Conservation (phyloP, 176 grass and related monocot genomes). For the Avena eriantha region DNA sequence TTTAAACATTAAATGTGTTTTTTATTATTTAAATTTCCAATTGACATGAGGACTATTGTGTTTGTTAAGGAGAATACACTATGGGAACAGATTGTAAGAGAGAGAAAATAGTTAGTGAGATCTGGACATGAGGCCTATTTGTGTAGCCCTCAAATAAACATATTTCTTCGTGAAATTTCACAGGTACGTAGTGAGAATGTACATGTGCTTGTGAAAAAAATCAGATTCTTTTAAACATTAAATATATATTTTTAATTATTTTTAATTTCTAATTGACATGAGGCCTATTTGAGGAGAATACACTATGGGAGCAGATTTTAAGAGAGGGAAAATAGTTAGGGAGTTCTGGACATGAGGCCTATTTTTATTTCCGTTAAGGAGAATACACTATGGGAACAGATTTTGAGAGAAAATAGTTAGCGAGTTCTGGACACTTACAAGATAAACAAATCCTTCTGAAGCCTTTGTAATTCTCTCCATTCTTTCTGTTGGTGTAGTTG, state of each 20-base stretch:
- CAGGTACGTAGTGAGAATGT: not conserved
- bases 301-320: not conserved
- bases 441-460: conserved; percentile 97
- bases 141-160: not conserved
- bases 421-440: conserved; percentile 57
- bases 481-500: conserved; percentile 96
- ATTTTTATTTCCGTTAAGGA: not conserved
- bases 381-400: not conserved
- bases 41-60: not conserved
- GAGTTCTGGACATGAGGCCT: not conserved
- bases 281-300: not conserved
- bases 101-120: not conserved
- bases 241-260: not conserved
- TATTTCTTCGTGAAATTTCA: not conserved
- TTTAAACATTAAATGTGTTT: not conserved
- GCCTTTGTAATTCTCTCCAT: conserved; percentile 86
- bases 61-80: not conserved
- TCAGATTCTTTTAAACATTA: not conserved
- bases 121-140: not conserved
- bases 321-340: not conserved
- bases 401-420: not conserved
- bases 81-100: not conserved
- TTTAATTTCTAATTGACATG: not conserved
- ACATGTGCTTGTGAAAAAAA: not conserved
- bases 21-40: not conserved